Evolutionary conservation across 768 basidiomycete species (phyloP), one percentile per base, ranked within the genome.

Genomic region (Mycena capillaripes): DNA sequence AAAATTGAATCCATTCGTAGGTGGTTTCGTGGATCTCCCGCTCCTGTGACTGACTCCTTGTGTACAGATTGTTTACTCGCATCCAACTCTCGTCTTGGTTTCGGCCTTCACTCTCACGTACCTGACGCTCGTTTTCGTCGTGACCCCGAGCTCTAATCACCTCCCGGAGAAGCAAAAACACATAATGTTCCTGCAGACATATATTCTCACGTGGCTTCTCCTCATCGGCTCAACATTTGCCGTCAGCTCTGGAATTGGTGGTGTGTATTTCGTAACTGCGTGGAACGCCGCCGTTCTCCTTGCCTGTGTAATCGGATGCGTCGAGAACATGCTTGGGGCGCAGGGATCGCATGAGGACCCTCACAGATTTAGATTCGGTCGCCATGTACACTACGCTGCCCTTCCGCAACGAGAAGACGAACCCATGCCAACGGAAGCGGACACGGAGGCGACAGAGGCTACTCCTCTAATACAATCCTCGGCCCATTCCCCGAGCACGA

Each of bases 61-160:
- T n/a, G 16, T 21, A 17, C 75, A 95, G 94, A 84, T 91, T 32
- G 81, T 90, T 11, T 90, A 95, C 77, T 88, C 91, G 2, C 85
- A 85, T 9, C 87, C 88, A 4, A 86, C 87, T 67, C 76, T 87
- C 17, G 88, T 92, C 17, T 76, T 91, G 16, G 72, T 83, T 25
- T 88, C 90, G 0, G 82, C 85, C 36, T 75, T 86, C n/a, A 84
- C 87, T 19, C 77, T 91, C 17, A 82, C 87, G 1, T 92, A 89
- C 76, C 80, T 93, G 21, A 76, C 82, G 1, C 80, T 85, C 19
- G 84, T 85, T 14, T 76, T 88, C 27, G 78, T 86, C 27, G 75
- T 90, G 36, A 83, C 85, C 0, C 79, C 76, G 75, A 67, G 75
- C 81, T 79, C 67, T 76, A 71, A 66, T 70, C 67, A 67, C 77